Base-by-base conservation (phyloP, 257 asterid species). In the Jacaranda mimosifolia region DNA sequence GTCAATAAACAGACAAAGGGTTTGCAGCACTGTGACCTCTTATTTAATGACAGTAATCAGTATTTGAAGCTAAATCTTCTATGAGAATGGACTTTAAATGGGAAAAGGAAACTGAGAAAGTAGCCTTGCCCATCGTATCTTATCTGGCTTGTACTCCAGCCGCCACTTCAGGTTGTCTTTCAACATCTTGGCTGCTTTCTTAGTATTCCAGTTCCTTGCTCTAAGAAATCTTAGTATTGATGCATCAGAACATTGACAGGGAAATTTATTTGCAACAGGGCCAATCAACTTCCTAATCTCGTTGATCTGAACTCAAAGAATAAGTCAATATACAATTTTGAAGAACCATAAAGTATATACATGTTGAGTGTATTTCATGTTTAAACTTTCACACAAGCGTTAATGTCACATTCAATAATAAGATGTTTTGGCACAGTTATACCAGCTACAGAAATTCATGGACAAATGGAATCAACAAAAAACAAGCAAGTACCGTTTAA, bases 121-220 rank as follows among this genome's bases (percentile, higher is more conserved):
- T 42, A 57, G 48, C 32, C 73, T 11, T 84, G 89, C 96, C 94
- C 94, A 91, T 42, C 72, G 82, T 35, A 90, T 88, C 78, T 77
- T 81, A 70, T 88, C 92, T 40, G 93, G 92, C 57, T 79, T 91
- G 85, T 80, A 87, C 56, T 80, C 82, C 43, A 80, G 73, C 63
- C 96, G 87, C 96, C 96, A 91, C 79, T 84, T 87, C 15, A 89
- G 38, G 21, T 91, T 78, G 52, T 89, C 96, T 80, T 89, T 86
- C 59, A 91, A 70, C 92, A 91, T 86, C 82, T 83, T 89, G 17
- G 84, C 74, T 13, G 96, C 88, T 75, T 81, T 86, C 72, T 79
- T 83, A 19, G 89, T 60, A 69, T 83, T 87, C 87, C 87, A 87
- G 78, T 84, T 89, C 72, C 92, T 85, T 46, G 96, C 96, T 73